Conservation (phyloP, 1,139 yeast genomes). For the Candida smagusa region DNA sequence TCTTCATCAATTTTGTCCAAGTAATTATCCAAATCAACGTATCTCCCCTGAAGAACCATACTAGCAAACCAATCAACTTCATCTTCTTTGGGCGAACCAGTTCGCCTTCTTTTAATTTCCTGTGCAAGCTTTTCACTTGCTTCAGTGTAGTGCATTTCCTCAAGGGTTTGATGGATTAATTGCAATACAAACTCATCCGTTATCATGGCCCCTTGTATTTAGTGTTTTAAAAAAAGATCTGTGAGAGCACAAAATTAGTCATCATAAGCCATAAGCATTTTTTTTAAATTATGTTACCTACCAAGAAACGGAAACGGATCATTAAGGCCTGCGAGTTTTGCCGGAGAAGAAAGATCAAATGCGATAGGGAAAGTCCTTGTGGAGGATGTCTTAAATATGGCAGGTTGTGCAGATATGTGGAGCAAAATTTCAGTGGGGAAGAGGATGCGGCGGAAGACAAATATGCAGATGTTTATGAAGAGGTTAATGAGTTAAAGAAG, state of each 20-base stretch:
- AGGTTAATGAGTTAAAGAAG: constrained; percentile 15
- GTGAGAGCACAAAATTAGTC: too few relatives aligned
- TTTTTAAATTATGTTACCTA: constrained; percentile 1
- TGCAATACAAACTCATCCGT: constrained; percentile 30
- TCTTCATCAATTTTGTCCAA: constrained; percentile 3
- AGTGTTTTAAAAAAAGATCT: too few relatives aligned
- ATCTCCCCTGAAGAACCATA: constrained; percentile 22
- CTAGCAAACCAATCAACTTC: constrained; percentile 23
- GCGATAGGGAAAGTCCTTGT: constrained; percentile 42
- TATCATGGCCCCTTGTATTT: constrained; percentile 3
- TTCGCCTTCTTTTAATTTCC: constrained; percentile 9
- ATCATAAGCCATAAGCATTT: too few relatives aligned
- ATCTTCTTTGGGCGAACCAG: constrained; percentile 2
- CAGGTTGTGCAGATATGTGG: constrained; percentile 19
- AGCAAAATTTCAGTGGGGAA: constrained; percentile 4
- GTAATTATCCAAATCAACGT: constrained; percentile 12
- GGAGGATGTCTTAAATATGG: constrained; percentile 38
- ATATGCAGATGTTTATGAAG: constrained; percentile 13
- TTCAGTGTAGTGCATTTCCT: constrained; percentile 26
- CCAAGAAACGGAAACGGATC: constrained; percentile 28
- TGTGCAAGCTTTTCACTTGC: constrained; percentile 14
- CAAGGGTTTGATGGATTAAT: constrained; percentile 29
- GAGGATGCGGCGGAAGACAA: background rate
- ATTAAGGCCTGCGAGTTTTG: constrained; percentile 42
- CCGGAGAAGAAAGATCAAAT: constrained; percentile 39